Evolutionary conservation across 163 green algal species (phyloP), one percentile per base, ranked within the genome.

Genomic region (Volvox carteri): DNA sequence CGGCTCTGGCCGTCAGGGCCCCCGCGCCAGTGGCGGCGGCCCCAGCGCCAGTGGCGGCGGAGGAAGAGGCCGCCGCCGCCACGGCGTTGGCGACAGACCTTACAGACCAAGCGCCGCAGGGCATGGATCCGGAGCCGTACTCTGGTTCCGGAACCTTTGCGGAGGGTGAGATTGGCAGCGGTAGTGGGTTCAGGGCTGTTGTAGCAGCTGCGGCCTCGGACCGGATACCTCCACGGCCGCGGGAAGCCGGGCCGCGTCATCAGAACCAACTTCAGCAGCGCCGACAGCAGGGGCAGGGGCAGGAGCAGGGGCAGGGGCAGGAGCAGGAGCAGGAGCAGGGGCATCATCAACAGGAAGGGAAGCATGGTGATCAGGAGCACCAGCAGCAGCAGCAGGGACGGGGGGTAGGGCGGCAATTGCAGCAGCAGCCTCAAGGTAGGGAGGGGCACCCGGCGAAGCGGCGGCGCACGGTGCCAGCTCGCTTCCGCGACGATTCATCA

Each of bases 371-470:
- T n/a, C n/a, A n/a, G n/a, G n/a, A n/a, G n/a, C n/a, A n/a, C n/a
- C n/a, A n/a, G n/a, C n/a, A n/a, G n/a, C n/a, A n/a, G n/a, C n/a
- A n/a, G n/a, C n/a, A n/a, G n/a, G n/a, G n/a, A n/a, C n/a, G n/a
- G n/a, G n/a, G n/a, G n/a, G n/a, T n/a, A n/a, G n/a, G n/a, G n/a
- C n/a, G n/a, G n/a, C n/a, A n/a, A n/a, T n/a, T n/a, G n/a, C 54
- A 65, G 54, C 54, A 19, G 2, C 25, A 28, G 7, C 5, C 54
- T 30, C 54, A 65, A 65, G 54, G 28, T 30, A 58, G 44, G 12
- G 78, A 5, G 2, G 78, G 41, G 4, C 79, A 7, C 16, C 60
- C 60, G 60, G 28, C 79, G 14, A 86, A 86, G 79, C 79, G 79
- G 18, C 79, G 44, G 16, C 79, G 79, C 3, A 25, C 48, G 42